These are phyloP conservation scores for Passalora sequoiae DNA, from an alignment of 2,329 filamentous ascomycete species.

Conservation along the genomic window DNA sequence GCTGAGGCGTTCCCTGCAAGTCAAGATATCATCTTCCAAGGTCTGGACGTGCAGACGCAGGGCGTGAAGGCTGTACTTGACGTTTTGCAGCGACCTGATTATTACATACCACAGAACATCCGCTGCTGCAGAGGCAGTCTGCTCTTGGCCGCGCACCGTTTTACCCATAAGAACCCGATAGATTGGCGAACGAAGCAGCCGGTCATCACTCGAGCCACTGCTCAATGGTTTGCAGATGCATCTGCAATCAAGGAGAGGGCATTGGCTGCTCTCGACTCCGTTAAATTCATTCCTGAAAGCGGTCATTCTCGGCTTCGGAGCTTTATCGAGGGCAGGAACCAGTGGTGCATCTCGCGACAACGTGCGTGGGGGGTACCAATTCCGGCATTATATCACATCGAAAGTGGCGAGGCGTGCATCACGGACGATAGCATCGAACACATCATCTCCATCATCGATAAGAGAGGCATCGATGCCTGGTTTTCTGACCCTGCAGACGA, in stretches of 20 bases:
- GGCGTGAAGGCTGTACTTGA: slow-evolving; percentile 66
- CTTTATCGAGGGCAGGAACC: slow-evolving; percentile 80
- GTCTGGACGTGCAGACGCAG: slow-evolving; percentile 64
- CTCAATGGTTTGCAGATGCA: slow-evolving; percentile 97
- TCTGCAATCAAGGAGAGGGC: slow-evolving; percentile 72
- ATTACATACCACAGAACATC: slow-evolving; percentile 11
- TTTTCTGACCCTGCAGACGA: slow-evolving; percentile 80
- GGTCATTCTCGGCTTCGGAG: slow-evolving; percentile 72
- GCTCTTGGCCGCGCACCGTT: slow-evolving; percentile 66
- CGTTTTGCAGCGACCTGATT: slow-evolving; percentile 50
- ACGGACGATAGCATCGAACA: slow-evolving; percentile 74
- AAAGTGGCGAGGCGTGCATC: slow-evolving; percentile 62
- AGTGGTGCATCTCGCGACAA: slow-evolving; percentile 98
- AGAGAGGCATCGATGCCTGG: slow-evolving; percentile 86
- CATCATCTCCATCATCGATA: slow-evolving; percentile 71
- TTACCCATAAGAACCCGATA: slow-evolving; percentile 91
- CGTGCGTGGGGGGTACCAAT: slow-evolving; percentile 96
- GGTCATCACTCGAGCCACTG: slow-evolving; percentile 84
- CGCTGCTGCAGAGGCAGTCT: slow-evolving; percentile 25
- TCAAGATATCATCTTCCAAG: slow-evolving; percentile 55
- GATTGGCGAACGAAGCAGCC: slow-evolving; percentile 96
- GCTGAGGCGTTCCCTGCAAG: slow-evolving; percentile 65
- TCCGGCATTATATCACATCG: slow-evolving; percentile 72
- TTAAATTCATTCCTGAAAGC: slow-evolving; percentile 71
- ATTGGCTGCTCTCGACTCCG: slow-evolving; percentile 61